Evolutionary conservation across 1,284 basidiomycete genomes (phyloP), one percentile per base, ranked within the genome.

Genomic region (Veloporphyrellus conicus): DNA sequence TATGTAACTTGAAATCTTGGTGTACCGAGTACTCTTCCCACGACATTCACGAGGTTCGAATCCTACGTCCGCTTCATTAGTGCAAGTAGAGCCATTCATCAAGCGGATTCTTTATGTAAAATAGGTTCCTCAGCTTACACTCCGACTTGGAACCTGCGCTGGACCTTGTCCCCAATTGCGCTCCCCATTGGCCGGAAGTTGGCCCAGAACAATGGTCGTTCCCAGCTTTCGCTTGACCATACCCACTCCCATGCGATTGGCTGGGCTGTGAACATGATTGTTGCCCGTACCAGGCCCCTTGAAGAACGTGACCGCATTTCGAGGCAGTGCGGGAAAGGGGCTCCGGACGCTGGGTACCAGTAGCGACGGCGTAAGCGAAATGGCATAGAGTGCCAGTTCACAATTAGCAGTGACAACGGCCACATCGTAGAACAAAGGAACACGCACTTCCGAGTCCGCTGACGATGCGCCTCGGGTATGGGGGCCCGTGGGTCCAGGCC

Each of bases 391-490:
- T 19, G 23, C 23, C 5, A 4, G 8, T 25, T 25, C 23, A 25
- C 4, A 19, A n/a, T 53, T 10, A 41, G 43, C 16, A 8, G 31
- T 14, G 10, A 40, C 12, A 8, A 25, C 23, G 23, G 23, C 23
- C 15, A 28, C 19, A n/a, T 20, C 18, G 15, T 16, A 1, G 31
- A 38, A 37, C 8, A 18, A 31, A 43, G 25, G 4, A 7, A 34
- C 14, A 62, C 55, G 55, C 7, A 84, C 84, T 55, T 69, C 78
- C 82, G 82, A 87, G 8, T 77, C 60, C 76, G 23, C 74, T 77
- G 27, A 82, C 63, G 33, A 87, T 68, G 48, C 67, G 76, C 41
- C 63, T 60, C 22, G 66, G 40, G 16, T 43, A 35, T 1, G 46
- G 50, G 1, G 60, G 48, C 33, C 62, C 60, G 48, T 37, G 22